Conservation (phyloP, 176 grass and related monocot species). For the Tillandsia leiboldiana region DNA sequence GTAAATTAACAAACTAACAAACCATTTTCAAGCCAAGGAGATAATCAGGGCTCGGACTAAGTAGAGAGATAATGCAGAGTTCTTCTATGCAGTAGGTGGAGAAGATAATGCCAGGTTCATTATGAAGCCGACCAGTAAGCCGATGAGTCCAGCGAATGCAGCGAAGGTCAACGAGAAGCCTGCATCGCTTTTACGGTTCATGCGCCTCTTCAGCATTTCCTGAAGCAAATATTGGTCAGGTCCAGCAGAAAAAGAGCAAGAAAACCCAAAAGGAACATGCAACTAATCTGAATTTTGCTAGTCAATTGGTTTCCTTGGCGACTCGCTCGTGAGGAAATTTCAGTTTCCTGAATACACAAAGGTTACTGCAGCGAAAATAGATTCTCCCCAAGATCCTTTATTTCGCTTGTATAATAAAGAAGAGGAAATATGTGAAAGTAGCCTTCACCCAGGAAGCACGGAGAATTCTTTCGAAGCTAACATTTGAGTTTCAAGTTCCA, state of each 20-base stretch:
- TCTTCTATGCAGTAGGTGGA: constrained; percentile 30
- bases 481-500: no score
- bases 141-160: constrained; percentile 66
- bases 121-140: constrained; percentile 63
- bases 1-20: neutral
- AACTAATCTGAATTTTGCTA: neutral
- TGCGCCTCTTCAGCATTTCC: constrained; percentile 69
- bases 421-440: no score
- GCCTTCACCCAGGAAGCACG: no score
- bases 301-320: neutral
- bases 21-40: neutral
- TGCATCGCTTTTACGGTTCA: constrained; percentile 44
- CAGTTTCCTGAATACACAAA: no score
- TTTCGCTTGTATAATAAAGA: no score
- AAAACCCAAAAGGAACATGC: neutral
- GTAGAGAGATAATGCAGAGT: no score
- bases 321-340: no score
- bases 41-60: neutral
- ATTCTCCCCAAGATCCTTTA: no score
- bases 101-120: constrained; percentile 70
- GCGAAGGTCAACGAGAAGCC: constrained; percentile 77
- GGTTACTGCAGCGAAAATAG: no score
- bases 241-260: constrained; percentile 10
- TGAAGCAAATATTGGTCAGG: constrained; percentile 28
- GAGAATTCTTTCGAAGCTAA: no score